Base-by-base conservation (phyloP, 2,329 filamentous ascomycete species). In the Ophiostoma sp. region DNA sequence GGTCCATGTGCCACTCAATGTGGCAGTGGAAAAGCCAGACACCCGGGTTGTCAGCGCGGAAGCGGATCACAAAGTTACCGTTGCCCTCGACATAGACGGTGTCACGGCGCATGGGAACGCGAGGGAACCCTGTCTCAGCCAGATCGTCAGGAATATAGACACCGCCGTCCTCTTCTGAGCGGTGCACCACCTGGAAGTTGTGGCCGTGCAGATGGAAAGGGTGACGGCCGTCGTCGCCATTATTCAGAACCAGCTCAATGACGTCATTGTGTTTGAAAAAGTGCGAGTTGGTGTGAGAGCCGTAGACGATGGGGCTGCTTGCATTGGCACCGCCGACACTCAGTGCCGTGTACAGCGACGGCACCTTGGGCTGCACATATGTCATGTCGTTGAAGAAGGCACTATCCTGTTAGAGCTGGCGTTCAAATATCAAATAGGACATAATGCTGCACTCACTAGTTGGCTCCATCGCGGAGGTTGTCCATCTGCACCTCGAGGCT, bases 301-400 rank as follows among this genome's bases (percentile, higher is more conserved):
- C 92, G 78, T 94, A 94, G 2, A 94, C 83, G 1, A 79, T 77
- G 0, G 90, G 84, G 75, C 93, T 85, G 0, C 84, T 85, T 8
- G 89, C 88, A 76, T 81, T 72, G n/a, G 85, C 82, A 70, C 92
- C 82, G 19, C 89, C 89, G 1, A 89, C 82, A 0, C 88, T 89
- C 3, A 97, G 85, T 0, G 87, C 93, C 0, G 91, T 93, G 84
- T 94, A 97, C 0, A 97, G 85, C 0, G 91, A 91, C 0, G 94
- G 94, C 0, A 96, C 93, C 79, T 93, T 92, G 61, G 92, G 93
- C 0, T 82, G 74, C 6, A 88, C 86, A 80, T 95, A 97, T 31
- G 92, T 94, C 75, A 93, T 88, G 80, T 93, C 90, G 84, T 95
- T 95, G 83, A 93, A 89, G 81, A 91, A 91, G 74, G 89, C 90